Conservation (phyloP, 202 grass and related monocot genomes). For the Brachypodium distachyon region DNA sequence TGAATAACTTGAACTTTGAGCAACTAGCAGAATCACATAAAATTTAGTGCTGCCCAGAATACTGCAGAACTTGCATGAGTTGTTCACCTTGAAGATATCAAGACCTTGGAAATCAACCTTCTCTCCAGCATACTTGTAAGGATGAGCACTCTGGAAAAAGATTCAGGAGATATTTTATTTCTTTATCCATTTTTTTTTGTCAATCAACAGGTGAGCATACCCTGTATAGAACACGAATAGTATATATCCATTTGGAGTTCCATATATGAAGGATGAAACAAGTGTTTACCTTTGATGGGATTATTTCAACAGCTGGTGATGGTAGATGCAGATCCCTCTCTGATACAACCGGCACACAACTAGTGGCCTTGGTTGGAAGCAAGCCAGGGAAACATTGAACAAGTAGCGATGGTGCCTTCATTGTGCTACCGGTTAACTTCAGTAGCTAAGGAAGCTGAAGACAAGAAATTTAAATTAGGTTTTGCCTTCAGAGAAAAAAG, state of each 20-base stretch:
- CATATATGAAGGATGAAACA: background rate
- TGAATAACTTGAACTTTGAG: background rate
- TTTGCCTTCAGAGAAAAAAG: background rate
- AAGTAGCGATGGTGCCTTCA: constrained; percentile 69
- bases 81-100: constrained; percentile 74
- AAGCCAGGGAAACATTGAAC: constrained; percentile 73
- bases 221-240: background rate
- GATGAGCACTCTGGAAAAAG: constrained; percentile 73
- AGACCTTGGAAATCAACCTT: constrained; percentile 84
- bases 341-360: constrained; percentile 54
- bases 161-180: background rate
- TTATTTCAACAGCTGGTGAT: constrained; percentile 86
- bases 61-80: background rate
- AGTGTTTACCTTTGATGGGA: constrained; percentile 73
- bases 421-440: constrained; percentile 21
- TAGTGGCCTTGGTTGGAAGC: constrained; percentile 48
- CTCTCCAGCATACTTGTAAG: constrained; percentile 90
- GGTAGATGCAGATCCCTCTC: constrained; percentile 74
- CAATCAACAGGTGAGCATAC: background rate
- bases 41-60: background rate
- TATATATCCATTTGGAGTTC: background rate
- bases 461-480: constrained; percentile 4
- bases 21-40: background rate
- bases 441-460: constrained; percentile 1
- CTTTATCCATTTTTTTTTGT: background rate